Evolutionary conservation across 108 stramenopile species (phyloP), one percentile per base, ranked within the genome.

Genomic region (Cylindrotheca fusiformis): DNA sequence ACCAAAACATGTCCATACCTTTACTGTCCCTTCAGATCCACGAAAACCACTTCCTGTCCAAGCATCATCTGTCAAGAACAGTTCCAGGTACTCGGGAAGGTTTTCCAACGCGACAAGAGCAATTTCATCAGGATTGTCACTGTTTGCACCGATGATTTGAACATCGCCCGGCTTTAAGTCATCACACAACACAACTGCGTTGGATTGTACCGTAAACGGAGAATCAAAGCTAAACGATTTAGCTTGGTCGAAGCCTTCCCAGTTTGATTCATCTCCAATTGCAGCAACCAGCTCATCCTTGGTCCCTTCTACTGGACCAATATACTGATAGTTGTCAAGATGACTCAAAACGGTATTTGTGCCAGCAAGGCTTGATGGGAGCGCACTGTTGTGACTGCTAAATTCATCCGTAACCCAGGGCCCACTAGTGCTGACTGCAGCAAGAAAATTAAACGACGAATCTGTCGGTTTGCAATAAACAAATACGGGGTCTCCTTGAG

Each of bases 21-120:
- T 77, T 6, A 72, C 0, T 14, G 54, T 66, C 36, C 80, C 80
- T 61, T 81, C 80, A 27, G 68, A 76, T 12, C 61, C 27, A 45
- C 20, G 26, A 50, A 81, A 77, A 2, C 31, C 36, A 17, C 30
- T 29, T 19, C 73, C 74, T 3, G 64, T 75, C 69, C 73, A 82
- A 14, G 65, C 77, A 52, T 78, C 74, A 32, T 82, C 81, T 18
- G 81, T 78, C 2, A 82, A 50, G 52, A 53, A 70, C 17, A 83
- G 31, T 8, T 29, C 41, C 27, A 58, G 31, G 6, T 71, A 64
- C 0, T 4, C 59, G 1, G 82, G 75, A 1, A 83, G 1, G 28
- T 69, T 32, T 25, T 32, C 52, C 49, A 83, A 32, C 1, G 82
- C 68, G 12, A 83, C 71, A 49, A 83, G 31, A 1, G 52, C 55